These are phyloP conservation scores for Schizophyllum commune DNA, from an alignment of 1,284 basidiomycete species.

Conservation along the genomic window DNA sequence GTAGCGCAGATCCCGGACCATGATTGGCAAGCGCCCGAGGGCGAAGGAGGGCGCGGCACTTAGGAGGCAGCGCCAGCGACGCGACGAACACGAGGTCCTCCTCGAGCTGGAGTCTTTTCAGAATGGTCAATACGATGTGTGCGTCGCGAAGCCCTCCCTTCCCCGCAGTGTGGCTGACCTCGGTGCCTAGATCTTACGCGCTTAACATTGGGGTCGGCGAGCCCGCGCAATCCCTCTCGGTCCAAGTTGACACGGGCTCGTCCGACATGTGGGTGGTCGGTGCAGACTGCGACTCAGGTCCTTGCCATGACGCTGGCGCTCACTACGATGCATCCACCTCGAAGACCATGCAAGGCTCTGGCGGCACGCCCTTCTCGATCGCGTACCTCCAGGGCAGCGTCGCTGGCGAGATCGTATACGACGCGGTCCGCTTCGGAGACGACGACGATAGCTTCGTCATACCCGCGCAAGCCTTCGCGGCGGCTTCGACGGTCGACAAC, in stretches of 20 bases:
- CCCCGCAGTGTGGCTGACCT: neutral
- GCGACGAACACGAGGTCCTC: neutral
- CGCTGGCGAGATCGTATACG: constrained; percentile 59
- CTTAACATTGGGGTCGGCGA: constrained; percentile 45
- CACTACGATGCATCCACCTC: constrained; percentile 47
- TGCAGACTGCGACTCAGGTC: neutral
- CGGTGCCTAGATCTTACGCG: constrained; percentile 45
- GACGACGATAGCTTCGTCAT: constrained; percentile 56
- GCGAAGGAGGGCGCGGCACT: neutral
- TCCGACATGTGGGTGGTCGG: constrained; percentile 41
- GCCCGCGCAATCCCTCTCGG: constrained; percentile 36
- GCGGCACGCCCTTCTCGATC: constrained; percentile 35
- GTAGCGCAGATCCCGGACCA: neutral
- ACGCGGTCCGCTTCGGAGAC: constrained; percentile 34
- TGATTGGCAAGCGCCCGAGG: neutral
- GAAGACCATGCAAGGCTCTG: constrained; percentile 20
- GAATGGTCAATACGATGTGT: neutral
- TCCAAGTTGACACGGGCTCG: constrained; percentile 72
- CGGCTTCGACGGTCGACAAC: constrained; percentile 38
- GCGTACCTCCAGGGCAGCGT: constrained; percentile 52
- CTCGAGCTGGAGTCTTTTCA: neutral
- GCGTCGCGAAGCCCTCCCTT: neutral
- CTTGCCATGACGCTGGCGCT: constrained; percentile 26
- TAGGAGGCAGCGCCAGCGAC: neutral
- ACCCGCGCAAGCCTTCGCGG: constrained; percentile 52